These are phyloP conservation scores for Saraca asoca DNA, from an alignment of 331 rosid genomes.

Conservation along the genomic window DNA sequence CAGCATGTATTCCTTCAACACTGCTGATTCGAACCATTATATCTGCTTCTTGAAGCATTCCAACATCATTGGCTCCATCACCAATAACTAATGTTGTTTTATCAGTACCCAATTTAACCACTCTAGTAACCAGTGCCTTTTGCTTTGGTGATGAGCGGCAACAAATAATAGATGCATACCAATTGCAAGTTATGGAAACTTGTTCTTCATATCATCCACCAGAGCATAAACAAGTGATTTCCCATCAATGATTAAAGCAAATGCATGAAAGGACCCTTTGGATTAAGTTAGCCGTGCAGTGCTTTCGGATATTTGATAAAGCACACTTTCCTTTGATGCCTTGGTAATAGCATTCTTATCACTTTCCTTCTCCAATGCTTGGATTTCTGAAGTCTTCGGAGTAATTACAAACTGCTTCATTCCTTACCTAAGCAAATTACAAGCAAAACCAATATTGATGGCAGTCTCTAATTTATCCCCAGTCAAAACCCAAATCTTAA, in stretches of 20 bases:
- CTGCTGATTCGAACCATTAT: constrained; percentile 97
- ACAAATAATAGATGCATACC: constrained; percentile 91
- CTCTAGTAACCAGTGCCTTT: constrained; percentile 93
- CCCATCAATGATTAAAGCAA: constrained; percentile 92
- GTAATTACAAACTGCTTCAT: constrained; percentile 84
- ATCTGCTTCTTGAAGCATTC: constrained; percentile 99
- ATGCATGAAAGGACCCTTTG: constrained; percentile 60
- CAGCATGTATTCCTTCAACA: constrained; percentile 99
- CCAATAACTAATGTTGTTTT: constrained; percentile 95
- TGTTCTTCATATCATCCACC: constrained; percentile 60
- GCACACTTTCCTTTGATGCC: constrained; percentile 69
- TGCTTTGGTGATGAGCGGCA: constrained; percentile 98
- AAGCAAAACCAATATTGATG: constrained; percentile 83
- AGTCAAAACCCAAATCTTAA: constrained; percentile 98
- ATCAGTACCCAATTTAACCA: constrained; percentile 82
- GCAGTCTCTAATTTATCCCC: constrained; percentile 99
- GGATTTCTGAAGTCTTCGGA: constrained; percentile 72
- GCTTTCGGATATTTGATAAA: constrained; percentile 62
- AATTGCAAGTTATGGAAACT: constrained; percentile 71
- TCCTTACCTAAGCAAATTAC: constrained; percentile 97
- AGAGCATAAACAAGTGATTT: constrained; percentile 88
- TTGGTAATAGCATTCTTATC: constrained; percentile 59
- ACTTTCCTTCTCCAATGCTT: constrained; percentile 75
- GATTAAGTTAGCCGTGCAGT: constrained; percentile 52
- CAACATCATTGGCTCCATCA: constrained; percentile 99